Conservation (phyloP, 1,139 yeast genomes). For the Pichia sp. region DNA sequence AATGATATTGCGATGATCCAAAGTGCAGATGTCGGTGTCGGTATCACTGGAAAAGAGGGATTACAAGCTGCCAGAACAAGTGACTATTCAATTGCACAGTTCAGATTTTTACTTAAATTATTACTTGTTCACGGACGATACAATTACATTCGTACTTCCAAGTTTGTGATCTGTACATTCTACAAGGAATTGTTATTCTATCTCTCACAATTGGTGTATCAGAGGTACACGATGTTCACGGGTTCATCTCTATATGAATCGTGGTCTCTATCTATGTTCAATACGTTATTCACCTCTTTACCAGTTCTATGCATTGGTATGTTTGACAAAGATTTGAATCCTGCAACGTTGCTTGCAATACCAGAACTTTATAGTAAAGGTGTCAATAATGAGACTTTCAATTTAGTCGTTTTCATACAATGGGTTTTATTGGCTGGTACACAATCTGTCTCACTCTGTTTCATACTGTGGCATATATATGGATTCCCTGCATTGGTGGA, state of each 20-base stretch:
- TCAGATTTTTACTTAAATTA: constrained; percentile 72
- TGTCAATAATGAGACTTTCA: constrained; percentile 68
- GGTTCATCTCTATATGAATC: constrained; percentile 92
- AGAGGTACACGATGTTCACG: constrained; percentile 79
- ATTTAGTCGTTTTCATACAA: constrained; percentile 54
- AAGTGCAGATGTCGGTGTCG: constrained; percentile 96
- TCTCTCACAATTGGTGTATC: constrained; percentile 81
- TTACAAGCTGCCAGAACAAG: constrained; percentile 94
- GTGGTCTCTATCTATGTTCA: constrained; percentile 96
- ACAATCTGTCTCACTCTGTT: constrained; percentile 67
- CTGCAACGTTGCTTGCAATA: constrained; percentile 81
- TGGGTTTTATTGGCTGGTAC: constrained; percentile 79
- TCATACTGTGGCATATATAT: constrained; percentile 59
- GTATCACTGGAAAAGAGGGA: constrained; percentile 96
- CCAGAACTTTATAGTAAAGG: constrained; percentile 87
- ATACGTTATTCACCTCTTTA: constrained; percentile 87
- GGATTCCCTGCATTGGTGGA: constrained; percentile 62
- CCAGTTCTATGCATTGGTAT: constrained; percentile 93
- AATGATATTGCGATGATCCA: constrained; percentile 99
- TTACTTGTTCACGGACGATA: constrained; percentile 92
- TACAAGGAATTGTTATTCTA: constrained; percentile 91
- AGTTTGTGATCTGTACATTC: constrained; percentile 88
- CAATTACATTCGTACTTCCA: constrained; percentile 86
- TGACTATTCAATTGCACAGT: constrained; percentile 94
- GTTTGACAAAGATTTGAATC: constrained; percentile 85